Percentiles rank a stretch among this genome's conserved stretches.
Conservation (phyloP, 371 early-diverging fungal species). For the Mortierella sp. region DNA sequence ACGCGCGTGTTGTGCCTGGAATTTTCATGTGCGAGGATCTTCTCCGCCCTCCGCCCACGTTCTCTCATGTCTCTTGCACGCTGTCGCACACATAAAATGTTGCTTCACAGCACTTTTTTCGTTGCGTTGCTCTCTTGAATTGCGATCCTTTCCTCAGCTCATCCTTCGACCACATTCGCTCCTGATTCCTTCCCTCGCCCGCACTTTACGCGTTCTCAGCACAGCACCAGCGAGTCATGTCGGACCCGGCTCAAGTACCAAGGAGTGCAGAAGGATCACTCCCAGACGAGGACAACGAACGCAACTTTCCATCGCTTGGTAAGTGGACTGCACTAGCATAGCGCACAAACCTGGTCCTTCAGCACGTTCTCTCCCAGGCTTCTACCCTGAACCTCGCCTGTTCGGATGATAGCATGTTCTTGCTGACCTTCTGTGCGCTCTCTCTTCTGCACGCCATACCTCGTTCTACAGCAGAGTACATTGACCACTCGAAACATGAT, state of each 20-base stretch:
- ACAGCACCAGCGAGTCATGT: constrained; percentile 9
- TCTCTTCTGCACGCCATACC: not conserved
- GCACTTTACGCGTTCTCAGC: not conserved
- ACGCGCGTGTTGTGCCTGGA: too few species aligned
- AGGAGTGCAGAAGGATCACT: constrained; percentile 32
- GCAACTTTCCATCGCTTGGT: constrained; percentile 33
- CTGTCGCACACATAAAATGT: too few species aligned
- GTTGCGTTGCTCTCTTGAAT: too few species aligned
- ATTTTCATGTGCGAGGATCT: too few species aligned
- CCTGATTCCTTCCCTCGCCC: not conserved
- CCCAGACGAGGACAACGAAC: constrained; percentile 32
- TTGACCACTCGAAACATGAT: constrained; percentile 60
- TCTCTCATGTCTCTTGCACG: too few species aligned
- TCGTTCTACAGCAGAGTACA: constrained; percentile 35
- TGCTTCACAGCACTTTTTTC: too few species aligned
- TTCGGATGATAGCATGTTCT: not conserved
- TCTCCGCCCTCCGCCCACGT: too few species aligned
- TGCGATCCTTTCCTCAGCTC: too few species aligned
- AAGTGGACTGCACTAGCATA: not conserved
- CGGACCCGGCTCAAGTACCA: constrained; percentile 32
- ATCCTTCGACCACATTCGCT: not conserved
- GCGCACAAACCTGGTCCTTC: too few species aligned
- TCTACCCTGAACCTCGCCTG: too few species aligned
- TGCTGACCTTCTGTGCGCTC: not conserved
- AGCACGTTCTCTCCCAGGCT: too few species aligned